Conservation (phyloP, 2,329 filamentous ascomycete genomes). For the Cryphonectria naterciae region DNA sequence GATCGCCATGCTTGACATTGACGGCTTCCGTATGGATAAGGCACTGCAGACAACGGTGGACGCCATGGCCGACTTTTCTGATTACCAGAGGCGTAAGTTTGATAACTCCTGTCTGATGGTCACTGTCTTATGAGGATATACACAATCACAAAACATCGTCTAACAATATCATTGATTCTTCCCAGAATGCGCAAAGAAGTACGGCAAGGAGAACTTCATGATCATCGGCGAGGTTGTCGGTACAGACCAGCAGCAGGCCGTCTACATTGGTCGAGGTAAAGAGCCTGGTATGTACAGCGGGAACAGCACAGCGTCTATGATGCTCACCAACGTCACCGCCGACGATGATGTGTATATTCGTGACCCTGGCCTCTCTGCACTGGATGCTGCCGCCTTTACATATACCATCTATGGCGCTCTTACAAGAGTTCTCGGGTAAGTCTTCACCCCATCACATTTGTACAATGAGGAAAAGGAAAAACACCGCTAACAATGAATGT, state of each 20-base stretch:
- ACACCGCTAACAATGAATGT: background rate
- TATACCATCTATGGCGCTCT: constrained; percentile 65
- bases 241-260: constrained; percentile 61
- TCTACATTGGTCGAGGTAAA: constrained; percentile 65
- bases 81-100: constrained; percentile 51
- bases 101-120: no score
- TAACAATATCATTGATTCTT: background rate
- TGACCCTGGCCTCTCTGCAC: constrained; percentile 52
- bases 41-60: constrained; percentile 67
- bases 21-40: constrained; percentile 70
- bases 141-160: no score
- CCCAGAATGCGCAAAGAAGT: constrained; percentile 52
- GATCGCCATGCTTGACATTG: constrained; percentile 65
- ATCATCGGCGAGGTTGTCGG: constrained; percentile 67
- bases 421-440: constrained; percentile 63
- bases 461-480: background rate
- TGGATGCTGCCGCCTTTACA: constrained; percentile 65
- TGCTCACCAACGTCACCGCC: constrained; percentile 46
- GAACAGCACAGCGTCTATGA: constrained; percentile 52
- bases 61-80: constrained; percentile 61
- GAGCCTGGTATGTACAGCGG: constrained; percentile 55
- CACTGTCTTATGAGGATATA: no score
- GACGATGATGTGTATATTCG: constrained; percentile 54
- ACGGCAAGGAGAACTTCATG: constrained; percentile 67
- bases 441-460: constrained; percentile 46